These are phyloP conservation scores for Aristolochia californica DNA, from an alignment of 164 flowering plant genomes.

Conservation along the genomic window DNA sequence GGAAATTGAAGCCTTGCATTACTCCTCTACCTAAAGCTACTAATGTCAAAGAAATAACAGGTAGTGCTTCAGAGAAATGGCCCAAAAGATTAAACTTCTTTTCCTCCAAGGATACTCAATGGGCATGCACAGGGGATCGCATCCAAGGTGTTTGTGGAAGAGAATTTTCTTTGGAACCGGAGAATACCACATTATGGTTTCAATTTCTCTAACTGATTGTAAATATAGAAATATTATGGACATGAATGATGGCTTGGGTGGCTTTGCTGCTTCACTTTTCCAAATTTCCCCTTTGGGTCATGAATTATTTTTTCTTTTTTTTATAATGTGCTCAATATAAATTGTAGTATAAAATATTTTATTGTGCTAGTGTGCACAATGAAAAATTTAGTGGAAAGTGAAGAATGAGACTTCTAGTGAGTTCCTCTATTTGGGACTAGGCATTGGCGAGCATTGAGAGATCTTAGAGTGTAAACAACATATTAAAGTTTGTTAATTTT, in stretches of 20 bases:
- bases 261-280: constrained; percentile 59
- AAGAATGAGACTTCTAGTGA: no score
- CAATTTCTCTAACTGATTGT: constrained; percentile 20
- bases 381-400: no score
- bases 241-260: constrained; percentile 58
- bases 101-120: constrained; percentile 30
- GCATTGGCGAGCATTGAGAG: no score
- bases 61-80: constrained; percentile 40
- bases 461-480: no score
- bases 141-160: constrained; percentile 20
- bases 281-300: constrained; percentile 48
- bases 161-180: constrained; percentile 32
- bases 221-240: constrained; percentile 54
- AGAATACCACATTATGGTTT: constrained; percentile 28
- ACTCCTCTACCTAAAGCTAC: constrained; percentile 37
- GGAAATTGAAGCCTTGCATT: constrained; percentile 43
- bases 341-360: no score
- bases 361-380: no score
- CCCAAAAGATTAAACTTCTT: constrained; percentile 35
- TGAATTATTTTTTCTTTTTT: no score
- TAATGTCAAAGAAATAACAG: constrained; percentile 22
- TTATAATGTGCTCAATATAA: no score
- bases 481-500: no score
- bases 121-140: constrained; percentile 12
- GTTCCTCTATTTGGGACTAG: no score